Evolutionary conservation across 345 rosid genomes (phyloP).

Genomic region (Erodium maritimum): DNA sequence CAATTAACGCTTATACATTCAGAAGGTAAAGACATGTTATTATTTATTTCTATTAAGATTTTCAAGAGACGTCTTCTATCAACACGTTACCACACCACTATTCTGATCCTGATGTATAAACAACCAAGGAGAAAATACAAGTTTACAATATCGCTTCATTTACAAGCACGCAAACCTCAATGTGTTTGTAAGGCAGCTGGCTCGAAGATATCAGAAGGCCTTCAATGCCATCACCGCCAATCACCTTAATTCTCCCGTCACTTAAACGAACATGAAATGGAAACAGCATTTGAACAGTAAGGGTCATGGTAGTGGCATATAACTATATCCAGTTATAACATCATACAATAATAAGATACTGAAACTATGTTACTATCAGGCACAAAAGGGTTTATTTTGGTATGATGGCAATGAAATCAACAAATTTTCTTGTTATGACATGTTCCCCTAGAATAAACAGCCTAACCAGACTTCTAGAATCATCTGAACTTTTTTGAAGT

Average conservation of each 20-base stretch:
- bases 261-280: conserved; percentile 15
- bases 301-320: too few relatives aligned
- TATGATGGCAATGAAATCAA: too few relatives aligned
- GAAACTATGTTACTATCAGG: too few relatives aligned
- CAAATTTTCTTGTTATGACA: too few relatives aligned
- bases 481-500: too few relatives aligned
- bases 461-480: too few relatives aligned
- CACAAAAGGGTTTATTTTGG: too few relatives aligned
- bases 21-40: neutral
- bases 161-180: conserved; percentile 31
- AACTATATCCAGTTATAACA: neutral
- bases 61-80: neutral
- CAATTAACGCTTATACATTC: too few relatives aligned
- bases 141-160: neutral
- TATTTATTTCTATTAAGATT: neutral
- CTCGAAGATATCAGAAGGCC: conserved; percentile 44
- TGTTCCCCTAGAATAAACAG: too few relatives aligned
- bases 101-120: neutral
- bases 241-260: conserved; percentile 60
- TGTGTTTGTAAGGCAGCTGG: conserved; percentile 36
- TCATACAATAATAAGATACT: neutral
- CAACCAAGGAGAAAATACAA: neutral
- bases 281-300: neutral
- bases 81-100: neutral
- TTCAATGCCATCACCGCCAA: conserved; percentile 59